phyloP scores from a whole-genome alignment of 2,329 filamentous ascomycete species.

The Thielaviopsis cerberus region DNA sequence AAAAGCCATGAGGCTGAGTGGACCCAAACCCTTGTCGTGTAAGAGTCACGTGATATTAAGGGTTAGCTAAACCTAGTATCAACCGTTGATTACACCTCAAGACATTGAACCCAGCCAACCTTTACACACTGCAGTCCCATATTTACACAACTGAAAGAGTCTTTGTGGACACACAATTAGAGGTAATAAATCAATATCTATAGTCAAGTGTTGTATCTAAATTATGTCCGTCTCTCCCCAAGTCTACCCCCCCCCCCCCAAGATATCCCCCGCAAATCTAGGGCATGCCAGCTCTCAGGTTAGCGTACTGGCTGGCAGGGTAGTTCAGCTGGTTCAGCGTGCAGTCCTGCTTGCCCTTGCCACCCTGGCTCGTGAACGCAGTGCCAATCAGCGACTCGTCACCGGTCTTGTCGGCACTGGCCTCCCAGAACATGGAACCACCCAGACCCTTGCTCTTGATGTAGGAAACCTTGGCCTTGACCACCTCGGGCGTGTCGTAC shows the following conservation, averaged over 20 bases:
- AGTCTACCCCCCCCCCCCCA: background rate
- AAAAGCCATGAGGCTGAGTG: background rate
- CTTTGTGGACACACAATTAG: no score
- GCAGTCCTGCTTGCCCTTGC: slow-evolving; percentile 24
- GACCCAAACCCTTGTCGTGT: background rate
- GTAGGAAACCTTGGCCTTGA: slow-evolving; percentile 45
- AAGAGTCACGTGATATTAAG: background rate
- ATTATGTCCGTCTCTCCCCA: background rate
- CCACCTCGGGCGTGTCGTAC: slow-evolving; percentile 47
- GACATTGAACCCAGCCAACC: no score
- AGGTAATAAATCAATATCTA: no score
- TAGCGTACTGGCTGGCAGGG: slow-evolving; percentile 35
- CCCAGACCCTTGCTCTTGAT: slow-evolving; percentile 44
- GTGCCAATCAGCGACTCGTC: slow-evolving; percentile 41
- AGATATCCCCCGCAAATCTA: no score
- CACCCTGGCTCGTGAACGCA: slow-evolving; percentile 23
- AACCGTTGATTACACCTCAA: no score
- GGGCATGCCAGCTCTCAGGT: slow-evolving; percentile 25
- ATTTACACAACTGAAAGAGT: no score
- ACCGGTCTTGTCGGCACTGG: slow-evolving; percentile 45
- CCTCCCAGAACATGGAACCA: slow-evolving; percentile 78
- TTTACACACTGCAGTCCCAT: no score
- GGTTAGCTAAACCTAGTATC: no score
- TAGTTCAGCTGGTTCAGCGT: slow-evolving; percentile 32
- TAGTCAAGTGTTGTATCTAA: no score